These are phyloP conservation scores for Penicillium glabrum DNA, from an alignment of 2,329 filamentous ascomycete species.

Conservation along the genomic window DNA sequence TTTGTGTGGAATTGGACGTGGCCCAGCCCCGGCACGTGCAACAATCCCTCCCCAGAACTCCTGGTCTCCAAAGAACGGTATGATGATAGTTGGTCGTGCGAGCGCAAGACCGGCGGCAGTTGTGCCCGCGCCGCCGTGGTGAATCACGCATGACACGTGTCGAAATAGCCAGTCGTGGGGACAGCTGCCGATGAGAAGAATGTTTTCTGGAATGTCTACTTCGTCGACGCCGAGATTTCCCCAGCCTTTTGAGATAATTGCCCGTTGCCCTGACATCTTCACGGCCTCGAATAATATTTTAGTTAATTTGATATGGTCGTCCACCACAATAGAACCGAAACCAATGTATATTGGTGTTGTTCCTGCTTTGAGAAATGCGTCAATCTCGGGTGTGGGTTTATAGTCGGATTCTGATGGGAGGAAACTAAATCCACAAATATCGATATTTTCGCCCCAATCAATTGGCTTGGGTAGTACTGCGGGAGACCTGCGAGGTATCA, in stretches of 20 bases:
- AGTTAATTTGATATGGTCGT: conserved; percentile 71
- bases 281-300: conserved; percentile 71
- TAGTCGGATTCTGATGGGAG: conserved; percentile 67
- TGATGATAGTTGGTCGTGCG: conserved; percentile 76
- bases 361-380: conserved; percentile 65
- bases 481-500: conserved; percentile 56
- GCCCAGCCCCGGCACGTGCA: conserved; percentile 69
- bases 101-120: conserved; percentile 82
- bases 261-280: conserved; percentile 66
- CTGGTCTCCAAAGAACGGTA: conserved; percentile 86
- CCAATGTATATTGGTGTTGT: conserved; percentile 78
- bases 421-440: conserved; percentile 75
- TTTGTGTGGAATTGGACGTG: conserved; percentile 67
- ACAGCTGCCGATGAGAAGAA: conserved; percentile 81
- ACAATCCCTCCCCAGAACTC: conserved; percentile 82
- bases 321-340: conserved; percentile 79
- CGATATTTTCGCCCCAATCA: conserved; percentile 72
- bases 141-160: conserved; percentile 76
- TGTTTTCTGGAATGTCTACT: conserved; percentile 67
- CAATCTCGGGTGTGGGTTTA: conserved; percentile 64
- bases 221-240: conserved; percentile 76
- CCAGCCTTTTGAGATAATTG: conserved; percentile 85
- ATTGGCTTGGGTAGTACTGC: conserved; percentile 74
- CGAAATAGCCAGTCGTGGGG: conserved; percentile 90
- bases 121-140: conserved; percentile 85